Conservation (phyloP, 441 rosid genomes). For the Erodium texanum region DNA sequence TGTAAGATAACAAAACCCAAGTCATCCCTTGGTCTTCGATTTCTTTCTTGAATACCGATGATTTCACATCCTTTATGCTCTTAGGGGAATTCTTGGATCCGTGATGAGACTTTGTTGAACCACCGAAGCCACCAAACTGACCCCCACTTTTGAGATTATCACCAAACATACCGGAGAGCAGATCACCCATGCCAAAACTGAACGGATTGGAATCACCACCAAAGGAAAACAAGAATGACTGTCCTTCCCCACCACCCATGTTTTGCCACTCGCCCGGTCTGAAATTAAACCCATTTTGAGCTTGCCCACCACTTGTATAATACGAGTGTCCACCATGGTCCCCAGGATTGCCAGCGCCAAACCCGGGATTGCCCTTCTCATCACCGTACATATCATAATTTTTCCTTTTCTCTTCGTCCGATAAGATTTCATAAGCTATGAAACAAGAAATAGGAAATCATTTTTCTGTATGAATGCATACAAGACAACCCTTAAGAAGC, state of each 20-base stretch:
- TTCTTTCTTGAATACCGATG: constrained; percentile 56
- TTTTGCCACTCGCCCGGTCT: constrained; percentile 68
- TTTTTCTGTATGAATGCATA: not conserved
- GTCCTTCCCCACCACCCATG: constrained; percentile 52
- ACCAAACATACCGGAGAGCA: constrained; percentile 51
- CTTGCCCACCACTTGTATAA: constrained; percentile 55
- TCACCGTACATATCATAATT: constrained; percentile 84
- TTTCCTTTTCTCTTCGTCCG: constrained; percentile 83
- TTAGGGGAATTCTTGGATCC: constrained; percentile 30
- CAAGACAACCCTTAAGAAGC: too few species aligned
- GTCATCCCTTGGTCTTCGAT: constrained; percentile 65
- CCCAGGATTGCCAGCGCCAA: constrained; percentile 55
- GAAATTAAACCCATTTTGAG: constrained; percentile 40
- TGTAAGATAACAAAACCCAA: constrained; percentile 67
- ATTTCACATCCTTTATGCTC: constrained; percentile 34
- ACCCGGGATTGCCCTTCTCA: constrained; percentile 75
- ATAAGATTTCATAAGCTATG: constrained; percentile 84
- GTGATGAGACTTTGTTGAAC: constrained; percentile 40
- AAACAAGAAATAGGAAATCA: constrained; percentile 19
- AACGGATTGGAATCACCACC: constrained; percentile 53
- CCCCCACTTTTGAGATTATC: constrained; percentile 29
- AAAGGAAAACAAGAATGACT: constrained; percentile 60
- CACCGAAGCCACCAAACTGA: constrained; percentile 42
- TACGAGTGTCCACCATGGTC: constrained; percentile 45
- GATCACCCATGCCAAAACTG: constrained; percentile 59